Evolutionary conservation across 116 monocot species (phyloP).

Genomic region (Trichopus zeylanicus): DNA sequence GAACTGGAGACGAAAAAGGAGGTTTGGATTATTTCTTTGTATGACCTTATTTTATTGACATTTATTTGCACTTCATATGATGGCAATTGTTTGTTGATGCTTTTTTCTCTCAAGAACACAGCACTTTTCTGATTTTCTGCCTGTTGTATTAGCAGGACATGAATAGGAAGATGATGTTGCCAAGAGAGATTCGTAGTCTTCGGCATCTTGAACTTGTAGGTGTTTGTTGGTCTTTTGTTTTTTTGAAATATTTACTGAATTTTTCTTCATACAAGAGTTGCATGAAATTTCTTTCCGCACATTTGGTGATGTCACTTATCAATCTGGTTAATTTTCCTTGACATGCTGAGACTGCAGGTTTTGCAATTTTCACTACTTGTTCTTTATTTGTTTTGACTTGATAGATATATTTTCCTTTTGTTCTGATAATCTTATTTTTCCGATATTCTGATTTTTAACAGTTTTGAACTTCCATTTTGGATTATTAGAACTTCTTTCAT

Average conservation of each 20-base stretch:
- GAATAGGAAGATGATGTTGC: conserved; percentile 70
- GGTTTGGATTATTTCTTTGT: conserved; percentile 26
- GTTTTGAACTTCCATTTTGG: neutral
- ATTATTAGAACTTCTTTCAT: too few species aligned
- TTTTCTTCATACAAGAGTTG: neutral
- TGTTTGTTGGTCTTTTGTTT: neutral
- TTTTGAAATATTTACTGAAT: neutral
- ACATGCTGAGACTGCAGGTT: too few species aligned
- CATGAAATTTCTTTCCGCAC: neutral
- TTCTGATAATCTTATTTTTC: neutral
- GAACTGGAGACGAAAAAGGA: conserved; percentile 95
- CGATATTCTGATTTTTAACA: neutral
- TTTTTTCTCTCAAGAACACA: neutral
- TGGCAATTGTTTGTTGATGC: neutral
- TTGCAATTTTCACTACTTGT: neutral
- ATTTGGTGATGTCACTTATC: neutral
- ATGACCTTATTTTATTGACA: neutral
- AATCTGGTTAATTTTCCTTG: too few species aligned
- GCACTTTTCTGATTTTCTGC: neutral
- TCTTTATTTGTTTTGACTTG: neutral
- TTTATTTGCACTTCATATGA: neutral
- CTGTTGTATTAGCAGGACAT: conserved; percentile 52
- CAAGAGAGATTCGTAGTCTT: conserved; percentile 78
- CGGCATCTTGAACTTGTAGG: conserved; percentile 95
- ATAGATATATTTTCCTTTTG: neutral